Base-by-base conservation (phyloP, 257 asterid species). In the Petrea volubilis region DNA sequence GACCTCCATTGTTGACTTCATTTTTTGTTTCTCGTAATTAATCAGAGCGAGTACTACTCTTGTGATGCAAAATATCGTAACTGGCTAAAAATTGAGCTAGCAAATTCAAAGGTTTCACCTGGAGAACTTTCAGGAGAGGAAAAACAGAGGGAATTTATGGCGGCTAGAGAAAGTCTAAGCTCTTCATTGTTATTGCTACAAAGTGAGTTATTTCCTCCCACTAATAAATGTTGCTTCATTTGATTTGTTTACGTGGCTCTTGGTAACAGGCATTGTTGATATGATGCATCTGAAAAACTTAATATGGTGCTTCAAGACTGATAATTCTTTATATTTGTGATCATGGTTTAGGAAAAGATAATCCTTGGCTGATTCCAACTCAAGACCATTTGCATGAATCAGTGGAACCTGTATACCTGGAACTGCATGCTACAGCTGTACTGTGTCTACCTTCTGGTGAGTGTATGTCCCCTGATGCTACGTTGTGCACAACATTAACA, bases 1-100 rank as follows among this genome's bases (percentile, higher is more conserved):
- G 67, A 20, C 49, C 27, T 79, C 56, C 53, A 11, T 67, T 75
- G 53, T 78, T 77, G 86, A 78, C 59, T 33, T 40, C 27, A 12
- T 34, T 10, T 71, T 20, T 44, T n/a, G 31, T 68, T 38, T 65
- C 33, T 77, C 64, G 47, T 77, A 73, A 67, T 75, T 57, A 33
- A 73, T 70, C 84, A 94, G 99, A 91, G 88, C 57, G 99, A 89
- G 78, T 94, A 88, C 87, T 94, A 86, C 78, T 91, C 99, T 44
- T 94, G 98, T 71, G 99, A 94, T 78, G 98, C 92, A 71, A 94
- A 86, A 31, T 94, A 90, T 72, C 97, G 99, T 41, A 91, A 83
- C 70, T 94, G 99, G 99, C 89, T 94, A 23, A 86, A 88, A 78
- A 68, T 86, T 73, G 90, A 86, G 64, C 77, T 84, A 60, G 96